Evolutionary conservation across 2,329 filamentous ascomycete genomes (phyloP).

Genomic region (Emmonsia crescens): DNA sequence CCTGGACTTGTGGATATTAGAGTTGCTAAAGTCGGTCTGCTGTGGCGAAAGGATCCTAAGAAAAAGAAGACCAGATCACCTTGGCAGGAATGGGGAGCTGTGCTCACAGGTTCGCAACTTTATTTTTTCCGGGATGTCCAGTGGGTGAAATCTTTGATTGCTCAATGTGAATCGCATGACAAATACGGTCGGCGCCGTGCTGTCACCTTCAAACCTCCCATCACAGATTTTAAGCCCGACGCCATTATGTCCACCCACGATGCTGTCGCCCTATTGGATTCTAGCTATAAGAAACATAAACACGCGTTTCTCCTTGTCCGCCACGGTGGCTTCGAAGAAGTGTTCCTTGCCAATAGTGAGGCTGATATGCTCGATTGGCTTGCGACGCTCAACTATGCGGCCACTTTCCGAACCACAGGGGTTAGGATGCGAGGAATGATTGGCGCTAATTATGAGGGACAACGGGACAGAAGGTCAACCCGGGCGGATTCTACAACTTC

Average conservation of each 20-base stretch:
- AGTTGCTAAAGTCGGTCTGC: constrained; percentile 83
- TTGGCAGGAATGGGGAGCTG: constrained; percentile 98
- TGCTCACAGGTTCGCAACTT: constrained; percentile 90
- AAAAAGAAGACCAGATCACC: constrained; percentile 90
- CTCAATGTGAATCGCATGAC: constrained; percentile 73
- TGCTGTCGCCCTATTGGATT: constrained; percentile 77
- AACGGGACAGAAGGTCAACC: constrained; percentile 48
- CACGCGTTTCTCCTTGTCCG: constrained; percentile 86
- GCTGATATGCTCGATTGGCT: constrained; percentile 94
- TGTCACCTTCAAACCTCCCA: constrained; percentile 78
- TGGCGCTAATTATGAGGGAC: constrained; percentile 70
- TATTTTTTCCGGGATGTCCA: constrained; percentile 91
- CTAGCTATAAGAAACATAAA: constrained; percentile 84
- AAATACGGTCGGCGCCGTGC: constrained; percentile 67
- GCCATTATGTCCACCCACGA: constrained; percentile 87
- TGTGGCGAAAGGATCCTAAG: constrained; percentile 91
- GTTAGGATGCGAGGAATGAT: constrained; percentile 83
- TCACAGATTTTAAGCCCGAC: constrained; percentile 89
- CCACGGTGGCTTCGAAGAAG: constrained; percentile 77
- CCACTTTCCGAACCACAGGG: constrained; percentile 82
- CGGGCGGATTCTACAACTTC: constrained; percentile 52
- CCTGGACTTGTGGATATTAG: constrained; percentile 95
- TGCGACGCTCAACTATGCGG: constrained; percentile 89
- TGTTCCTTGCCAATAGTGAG: constrained; percentile 82
- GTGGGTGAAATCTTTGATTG: constrained; percentile 85